These are phyloP conservation scores for Eustoma russellianum DNA, from an alignment of 257 asterid species.

Conservation along the genomic window DNA sequence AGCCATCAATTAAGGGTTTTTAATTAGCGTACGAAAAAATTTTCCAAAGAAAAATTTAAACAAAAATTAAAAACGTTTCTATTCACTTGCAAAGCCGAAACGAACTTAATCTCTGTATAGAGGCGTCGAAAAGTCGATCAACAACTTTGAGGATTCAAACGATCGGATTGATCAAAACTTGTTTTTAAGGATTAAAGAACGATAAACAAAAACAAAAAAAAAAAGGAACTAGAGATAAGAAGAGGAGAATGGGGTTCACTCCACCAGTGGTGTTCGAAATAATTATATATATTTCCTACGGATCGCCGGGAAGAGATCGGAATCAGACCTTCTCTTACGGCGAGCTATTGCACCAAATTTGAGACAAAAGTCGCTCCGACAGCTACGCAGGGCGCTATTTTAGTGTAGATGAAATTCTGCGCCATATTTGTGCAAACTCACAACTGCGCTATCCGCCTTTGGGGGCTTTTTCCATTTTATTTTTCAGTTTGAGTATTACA, in stretches of 20 bases:
- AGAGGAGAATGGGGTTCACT: not conserved
- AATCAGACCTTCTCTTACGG: not conserved
- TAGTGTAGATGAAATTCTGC: no score
- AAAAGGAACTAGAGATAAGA: not conserved
- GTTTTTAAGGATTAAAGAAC: no score
- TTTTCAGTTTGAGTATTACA: no score
- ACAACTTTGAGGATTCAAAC: no score
- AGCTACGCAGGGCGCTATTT: no score
- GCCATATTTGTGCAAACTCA: no score
- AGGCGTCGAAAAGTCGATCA: not conserved
- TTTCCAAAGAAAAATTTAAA: not conserved
- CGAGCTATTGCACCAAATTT: not conserved
- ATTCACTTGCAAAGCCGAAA: constrained; percentile 2
- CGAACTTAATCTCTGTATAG: not conserved
- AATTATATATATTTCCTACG: constrained; percentile 1
- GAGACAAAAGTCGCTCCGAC: constrained; percentile 3
- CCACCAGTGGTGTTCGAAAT: not conserved
- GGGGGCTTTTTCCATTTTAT: no score
- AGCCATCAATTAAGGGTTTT: constrained; percentile 28
- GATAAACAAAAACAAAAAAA: not conserved
- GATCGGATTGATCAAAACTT: no score
- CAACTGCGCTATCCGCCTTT: no score
- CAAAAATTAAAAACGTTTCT: not conserved
- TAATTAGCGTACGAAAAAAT: not conserved
- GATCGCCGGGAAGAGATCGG: constrained; percentile 16